phyloP scores from a whole-genome alignment of 1,284 basidiomycete species.

The Pseudozyma sp. region DNA sequence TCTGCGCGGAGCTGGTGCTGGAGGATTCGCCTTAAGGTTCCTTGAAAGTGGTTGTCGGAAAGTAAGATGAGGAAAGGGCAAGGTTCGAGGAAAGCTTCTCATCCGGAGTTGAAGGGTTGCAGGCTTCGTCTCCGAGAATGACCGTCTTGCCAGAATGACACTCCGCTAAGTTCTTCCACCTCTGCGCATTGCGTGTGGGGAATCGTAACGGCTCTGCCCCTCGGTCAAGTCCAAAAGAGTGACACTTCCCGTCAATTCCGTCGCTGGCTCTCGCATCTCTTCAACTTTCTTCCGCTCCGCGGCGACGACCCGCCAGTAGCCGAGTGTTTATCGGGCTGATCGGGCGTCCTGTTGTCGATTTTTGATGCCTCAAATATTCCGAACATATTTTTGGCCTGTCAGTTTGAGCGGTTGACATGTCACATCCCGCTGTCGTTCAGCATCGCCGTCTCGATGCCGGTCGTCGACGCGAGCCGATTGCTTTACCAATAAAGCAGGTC shows the following conservation, averaged over 20 bases:
- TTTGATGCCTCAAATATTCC: background rate
- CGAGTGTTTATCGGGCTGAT: constrained; percentile 9
- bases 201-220: background rate
- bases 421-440: constrained; percentile 1
- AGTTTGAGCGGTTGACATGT: constrained; percentile 14
- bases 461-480: background rate
- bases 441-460: background rate
- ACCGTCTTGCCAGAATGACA: background rate
- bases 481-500: constrained; percentile 5
- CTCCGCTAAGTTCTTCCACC: constrained; percentile 23
- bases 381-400: constrained; percentile 6
- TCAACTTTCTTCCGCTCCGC: constrained; percentile 49
- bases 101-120: background rate
- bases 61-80: background rate
- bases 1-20: too few relatives aligned
- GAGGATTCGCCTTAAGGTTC: background rate
- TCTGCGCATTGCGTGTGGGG: constrained; percentile 14
- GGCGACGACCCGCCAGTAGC: constrained; percentile 22
- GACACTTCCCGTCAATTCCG: constrained; percentile 35
- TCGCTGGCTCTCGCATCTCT: background rate
- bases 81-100: background rate
- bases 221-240: background rate
- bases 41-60: background rate
- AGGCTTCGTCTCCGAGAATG: background rate
- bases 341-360: background rate